phyloP scores from a whole-genome alignment of 225 moss, liverwort and hornwort species.

The Asterella californica region DNA sequence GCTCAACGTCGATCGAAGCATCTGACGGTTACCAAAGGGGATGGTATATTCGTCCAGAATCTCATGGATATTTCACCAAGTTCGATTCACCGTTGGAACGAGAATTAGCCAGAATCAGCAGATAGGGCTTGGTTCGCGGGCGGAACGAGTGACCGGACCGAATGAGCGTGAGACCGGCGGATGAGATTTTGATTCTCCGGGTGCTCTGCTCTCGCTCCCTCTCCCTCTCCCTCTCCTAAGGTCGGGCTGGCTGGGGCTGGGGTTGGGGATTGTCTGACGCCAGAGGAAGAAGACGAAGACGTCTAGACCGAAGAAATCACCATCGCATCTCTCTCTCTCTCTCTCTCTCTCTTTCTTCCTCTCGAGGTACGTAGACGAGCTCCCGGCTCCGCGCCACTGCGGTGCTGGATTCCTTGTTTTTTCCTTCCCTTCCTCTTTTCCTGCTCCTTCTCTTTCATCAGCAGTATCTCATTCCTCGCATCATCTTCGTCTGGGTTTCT shows the following conservation, averaged over 20 bases:
- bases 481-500: neutral
- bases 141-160: neutral
- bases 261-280: neutral
- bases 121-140: constrained; percentile 6
- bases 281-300: constrained; percentile 1
- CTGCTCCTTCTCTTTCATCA: neutral
- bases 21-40: neutral
- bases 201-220: neutral
- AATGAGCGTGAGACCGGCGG: constrained; percentile 4
- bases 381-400: neutral
- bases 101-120: neutral
- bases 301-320: neutral
- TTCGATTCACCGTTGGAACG: neutral
- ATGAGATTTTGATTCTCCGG: constrained; percentile 5
- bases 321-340: neutral
- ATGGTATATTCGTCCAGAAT: neutral
- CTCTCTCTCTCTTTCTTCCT: neutral
- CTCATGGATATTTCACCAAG: neutral
- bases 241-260: too few relatives aligned
- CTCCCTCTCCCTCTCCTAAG: neutral
- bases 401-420: neutral
- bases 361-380: neutral
- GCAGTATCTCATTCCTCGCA: too few relatives aligned
- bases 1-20: neutral
- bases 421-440: neutral